Percentiles rank a stretch among this genome's conserved stretches.
Conservation (phyloP, 257 asterid species). For the Capsicum chinense region DNA sequence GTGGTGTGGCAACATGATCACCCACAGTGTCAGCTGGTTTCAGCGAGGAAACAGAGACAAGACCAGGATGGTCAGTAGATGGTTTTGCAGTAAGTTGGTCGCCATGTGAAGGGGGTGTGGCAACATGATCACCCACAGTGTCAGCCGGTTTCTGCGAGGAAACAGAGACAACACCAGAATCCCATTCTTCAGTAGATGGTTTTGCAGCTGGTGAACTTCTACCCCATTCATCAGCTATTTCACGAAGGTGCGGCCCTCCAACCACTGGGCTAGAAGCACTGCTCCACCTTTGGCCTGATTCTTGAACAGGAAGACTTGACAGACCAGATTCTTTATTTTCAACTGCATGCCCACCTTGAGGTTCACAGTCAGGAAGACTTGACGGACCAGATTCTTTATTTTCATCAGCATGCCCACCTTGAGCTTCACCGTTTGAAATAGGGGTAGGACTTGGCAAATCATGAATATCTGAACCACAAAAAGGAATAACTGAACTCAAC, state of each 20-base stretch:
- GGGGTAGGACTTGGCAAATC: slow-evolving; percentile 48
- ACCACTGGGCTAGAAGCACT: slow-evolving; percentile 44
- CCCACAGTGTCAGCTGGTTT: slow-evolving; percentile 39
- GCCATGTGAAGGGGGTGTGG: slow-evolving; percentile 32
- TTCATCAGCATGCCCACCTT: slow-evolving; percentile 46
- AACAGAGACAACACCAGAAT: slow-evolving; percentile 42
- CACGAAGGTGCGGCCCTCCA: slow-evolving; percentile 55
- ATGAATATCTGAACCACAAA: slow-evolving; percentile 33
- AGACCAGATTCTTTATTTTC: slow-evolving; percentile 49
- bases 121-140: slow-evolving; percentile 36
- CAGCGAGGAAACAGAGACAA: slow-evolving; percentile 42
- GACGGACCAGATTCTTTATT: slow-evolving; percentile 44
- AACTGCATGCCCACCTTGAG: slow-evolving; percentile 43
- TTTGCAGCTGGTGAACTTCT: slow-evolving; percentile 40
- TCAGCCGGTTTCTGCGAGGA: slow-evolving; percentile 43
- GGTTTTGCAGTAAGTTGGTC: slow-evolving; percentile 37
- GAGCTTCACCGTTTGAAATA: slow-evolving; percentile 46
- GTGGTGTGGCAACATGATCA: slow-evolving; percentile 38
- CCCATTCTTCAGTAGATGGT: slow-evolving; percentile 46
- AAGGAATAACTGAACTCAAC: slow-evolving; percentile 34
- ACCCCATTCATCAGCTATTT: slow-evolving; percentile 50
- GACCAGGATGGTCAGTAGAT: slow-evolving; percentile 36
- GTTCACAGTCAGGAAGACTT: slow-evolving; percentile 42
- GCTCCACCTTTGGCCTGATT: slow-evolving; percentile 57
- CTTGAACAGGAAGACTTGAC: slow-evolving; percentile 45